Base-by-base conservation (phyloP, 345 rosid species). In the Rubroshorea leprosula region DNA sequence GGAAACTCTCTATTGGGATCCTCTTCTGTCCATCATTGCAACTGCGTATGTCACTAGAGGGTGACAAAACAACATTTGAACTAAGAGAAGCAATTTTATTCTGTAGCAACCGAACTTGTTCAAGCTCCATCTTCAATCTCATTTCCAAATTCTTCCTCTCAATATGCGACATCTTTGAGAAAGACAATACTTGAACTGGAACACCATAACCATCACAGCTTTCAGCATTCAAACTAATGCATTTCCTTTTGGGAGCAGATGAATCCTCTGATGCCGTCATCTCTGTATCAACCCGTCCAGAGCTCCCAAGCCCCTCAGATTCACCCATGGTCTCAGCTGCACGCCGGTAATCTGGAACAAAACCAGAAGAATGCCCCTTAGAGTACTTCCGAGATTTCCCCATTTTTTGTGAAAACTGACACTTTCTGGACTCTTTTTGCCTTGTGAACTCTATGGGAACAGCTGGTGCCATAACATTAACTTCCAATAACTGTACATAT, bases 271-370 rank as follows among this genome's bases (percentile, higher is more conserved):
- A 86, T 23, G 63, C 85, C 1, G 80, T 76, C 76, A 77, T 74
- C 72, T 78, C 85, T 16, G 54, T 59, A 38, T 79, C 79, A 55
- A 77, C 62, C 43, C 81, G 76, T 15, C 85, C 86, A 1, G 81
- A 82, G 73, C 80, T 78, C 48, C 92, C 92, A 68, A 73, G 74
- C 10, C 83, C 95, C 70, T 84, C 93, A 0, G 89, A 81, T 64
- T 85, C 90, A 55, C 70, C 79, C 72, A 76, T 78, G 19, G 86
- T 81, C 68, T 81, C 89, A 51, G 77, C 83, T 17, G 64, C 78
- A 67, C 79, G 85, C 45, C 81, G 54, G 55, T 74, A 81, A 57
- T 79, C 87, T 0, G 84, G 84, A 61, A 76, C 76, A 69, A 77
- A 83, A 50, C 85, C 86, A 39, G 89, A 73, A 43, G 84, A 70